Evolutionary conservation across 1,284 basidiomycete genomes (phyloP), one percentile per base, ranked within the genome.

Genomic region (Sanguinoderma infundibulare): DNA sequence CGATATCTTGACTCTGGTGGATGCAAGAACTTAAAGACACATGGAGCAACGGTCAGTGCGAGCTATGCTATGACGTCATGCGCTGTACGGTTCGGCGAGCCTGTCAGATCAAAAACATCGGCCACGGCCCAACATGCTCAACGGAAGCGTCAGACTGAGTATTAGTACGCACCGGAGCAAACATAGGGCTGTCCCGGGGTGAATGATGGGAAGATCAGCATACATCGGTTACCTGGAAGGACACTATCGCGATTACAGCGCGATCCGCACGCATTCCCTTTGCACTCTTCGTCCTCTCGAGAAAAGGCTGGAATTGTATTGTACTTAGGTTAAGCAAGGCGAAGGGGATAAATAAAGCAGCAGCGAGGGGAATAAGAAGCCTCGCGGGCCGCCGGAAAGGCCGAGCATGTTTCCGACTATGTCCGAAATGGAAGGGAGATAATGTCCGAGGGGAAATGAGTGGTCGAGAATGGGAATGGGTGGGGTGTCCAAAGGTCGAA

Each of bases 261-360:
- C 26, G 26, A 47, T 22, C 20, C 30, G n/a, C 40, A 44, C 3
- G n/a, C n/a, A n/a, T n/a, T n/a, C n/a, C n/a, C n/a, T n/a, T 36
- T 20, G 30, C n/a, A 36, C 34, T 3, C n/a, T 24, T 34, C 28
- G 22, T 34, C 6, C 20, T 9, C 5, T 17, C 32, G 7, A 20
- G 20, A 30, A 15, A n/a, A 34, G 35, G 20, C 14, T 17, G 24
- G 20, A 51, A 49, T 57, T 57, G 47, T 57, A 57, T 5, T 56
- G 55, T 51, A 57, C 55, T 24, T 55, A 55, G 10, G 26, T 38
- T 51, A 57, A 57, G 44, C 55, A 56, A 56, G 30, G 42, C 55
- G 20, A 49, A 51, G 34, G n/a, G 17, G 30, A 57, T 57, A 57
- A 57, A 57, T 57, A 57, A 24, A 40, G 49, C 46, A 30, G 34